Percentiles rank a stretch among this genome's conserved stretches.
Conservation (phyloP, 805 yeast species). For the Suhomyces emberorum region DNA sequence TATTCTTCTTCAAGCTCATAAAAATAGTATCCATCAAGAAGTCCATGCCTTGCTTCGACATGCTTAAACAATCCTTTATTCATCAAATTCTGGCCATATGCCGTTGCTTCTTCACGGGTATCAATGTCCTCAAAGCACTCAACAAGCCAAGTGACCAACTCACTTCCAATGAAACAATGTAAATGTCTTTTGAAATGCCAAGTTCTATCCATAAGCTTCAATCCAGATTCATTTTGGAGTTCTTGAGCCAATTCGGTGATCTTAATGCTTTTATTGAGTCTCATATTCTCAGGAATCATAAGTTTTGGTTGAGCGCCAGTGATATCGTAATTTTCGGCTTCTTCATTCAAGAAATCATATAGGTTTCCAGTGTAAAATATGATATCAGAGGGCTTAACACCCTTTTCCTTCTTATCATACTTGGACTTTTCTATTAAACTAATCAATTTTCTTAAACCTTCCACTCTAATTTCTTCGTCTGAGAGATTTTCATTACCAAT, state of each 20-base stretch:
- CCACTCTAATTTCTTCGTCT: conserved; percentile 88
- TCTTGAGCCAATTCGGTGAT: conserved; percentile 56
- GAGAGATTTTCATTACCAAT: conserved; percentile 59
- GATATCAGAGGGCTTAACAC: conserved; percentile 59
- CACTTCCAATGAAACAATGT: conserved; percentile 81
- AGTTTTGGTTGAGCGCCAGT: conserved; percentile 35
- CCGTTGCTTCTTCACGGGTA: conserved; percentile 78
- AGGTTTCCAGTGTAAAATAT: conserved; percentile 85
- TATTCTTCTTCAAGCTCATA: conserved; percentile 66
- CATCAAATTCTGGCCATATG: conserved; percentile 77
- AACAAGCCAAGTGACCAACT: conserved; percentile 80
- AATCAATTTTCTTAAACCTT: conserved; percentile 74
- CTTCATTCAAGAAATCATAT: conserved; percentile 55
- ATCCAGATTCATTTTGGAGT: conserved; percentile 63
- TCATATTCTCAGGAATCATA: conserved; percentile 30
- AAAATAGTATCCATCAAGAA: conserved; percentile 91
- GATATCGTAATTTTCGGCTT: conserved; percentile 40
- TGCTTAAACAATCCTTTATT: conserved; percentile 69
- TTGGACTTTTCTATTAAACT: conserved; percentile 58
- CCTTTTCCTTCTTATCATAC: conserved; percentile 33
- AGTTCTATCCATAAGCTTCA: conserved; percentile 69
- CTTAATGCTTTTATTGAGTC: conserved; percentile 50
- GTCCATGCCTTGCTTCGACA: conserved; percentile 77
- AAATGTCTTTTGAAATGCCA: conserved; percentile 87
- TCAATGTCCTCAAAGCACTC: conserved; percentile 76